Evolutionary conservation across 2,329 filamentous ascomycete species (phyloP).

Genomic region (Dothistroma septosporum): DNA sequence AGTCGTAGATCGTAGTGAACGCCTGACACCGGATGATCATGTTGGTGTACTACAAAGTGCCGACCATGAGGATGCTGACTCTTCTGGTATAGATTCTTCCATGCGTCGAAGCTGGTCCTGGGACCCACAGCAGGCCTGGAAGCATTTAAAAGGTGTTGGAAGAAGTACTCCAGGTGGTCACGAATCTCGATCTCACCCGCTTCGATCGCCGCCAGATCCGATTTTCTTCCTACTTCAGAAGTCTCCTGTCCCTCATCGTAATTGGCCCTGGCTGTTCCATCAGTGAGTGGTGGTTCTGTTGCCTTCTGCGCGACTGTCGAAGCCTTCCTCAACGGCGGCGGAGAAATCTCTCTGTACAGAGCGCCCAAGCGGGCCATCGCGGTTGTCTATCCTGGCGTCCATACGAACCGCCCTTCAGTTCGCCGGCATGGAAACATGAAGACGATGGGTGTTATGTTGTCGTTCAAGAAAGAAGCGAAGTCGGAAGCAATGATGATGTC

Average conservation of each 20-base stretch:
- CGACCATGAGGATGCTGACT: slow-evolving; percentile 45
- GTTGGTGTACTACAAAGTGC: slow-evolving; percentile 66
- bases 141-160: slow-evolving; percentile 38
- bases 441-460: background rate
- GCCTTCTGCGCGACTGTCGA: slow-evolving; percentile 3
- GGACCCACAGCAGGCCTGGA: slow-evolving; percentile 28
- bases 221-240: background rate
- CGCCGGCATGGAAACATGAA: background rate
- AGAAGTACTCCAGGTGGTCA: slow-evolving; percentile 49
- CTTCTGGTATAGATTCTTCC: slow-evolving; percentile 45
- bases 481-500: background rate
- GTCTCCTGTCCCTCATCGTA: background rate
- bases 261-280: background rate
- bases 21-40: slow-evolving; percentile 65
- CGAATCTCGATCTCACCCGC: slow-evolving; percentile 47
- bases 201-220: slow-evolving; percentile 46
- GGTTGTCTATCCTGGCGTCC: background rate
- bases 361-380: slow-evolving; percentile 17
- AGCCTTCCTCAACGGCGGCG: slow-evolving; percentile 27
- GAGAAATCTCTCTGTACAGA: slow-evolving; percentile 29
- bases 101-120: slow-evolving; percentile 42
- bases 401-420: background rate
- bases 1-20: slow-evolving; percentile 59
- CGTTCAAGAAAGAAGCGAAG: background rate
- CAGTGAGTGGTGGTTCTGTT: background rate